Evolutionary conservation across 106 monocot species (phyloP), one percentile per base, ranked within the genome.

Genomic region (Posidonia australis): DNA sequence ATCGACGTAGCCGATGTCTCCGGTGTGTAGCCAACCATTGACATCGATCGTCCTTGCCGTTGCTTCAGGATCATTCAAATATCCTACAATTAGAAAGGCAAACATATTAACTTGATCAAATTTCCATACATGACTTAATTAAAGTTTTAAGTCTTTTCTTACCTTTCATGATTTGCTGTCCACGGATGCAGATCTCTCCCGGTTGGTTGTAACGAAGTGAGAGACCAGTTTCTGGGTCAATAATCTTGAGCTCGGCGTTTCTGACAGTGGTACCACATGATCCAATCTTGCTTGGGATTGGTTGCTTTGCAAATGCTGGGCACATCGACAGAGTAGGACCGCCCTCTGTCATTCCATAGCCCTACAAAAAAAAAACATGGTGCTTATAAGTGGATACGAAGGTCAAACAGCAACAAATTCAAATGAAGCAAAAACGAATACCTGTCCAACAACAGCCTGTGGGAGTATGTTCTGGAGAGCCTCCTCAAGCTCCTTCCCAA

Each of bases 401-500:
- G n/a, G n/a, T n/a, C n/a, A n/a, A n/a, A n/a, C n/a, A n/a, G n/a
- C n/a, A n/a, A n/a, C n/a, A n/a, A n/a, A n/a, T n/a, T n/a, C n/a
- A n/a, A n/a, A n/a, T n/a, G n/a, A n/a, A n/a, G n/a, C n/a, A n/a
- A n/a, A n/a, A n/a, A n/a, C n/a, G n/a, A n/a, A n/a, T 36, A 84
- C 89, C 78, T 90, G 89, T 1, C 85, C 89, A 26, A 90, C 72
- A 48, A 56, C 69, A 31, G 85, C 82, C 14, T 76, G 80, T 6
- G 89, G 89, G 4, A 90, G 44, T 72, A 77, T 90, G 44, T 75
- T 65, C 49, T 61, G 68, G 53, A 85, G 60, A 16, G 43, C 71
- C 25, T 86, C 83, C 78, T 84, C 72, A 17, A 87, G 68, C 65
- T 92, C 92, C 73, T 81, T 84, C 54, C 87, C 84, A 79, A 92